Conservation (phyloP, 139 green algal species). For the Nannochloris sp. region DNA sequence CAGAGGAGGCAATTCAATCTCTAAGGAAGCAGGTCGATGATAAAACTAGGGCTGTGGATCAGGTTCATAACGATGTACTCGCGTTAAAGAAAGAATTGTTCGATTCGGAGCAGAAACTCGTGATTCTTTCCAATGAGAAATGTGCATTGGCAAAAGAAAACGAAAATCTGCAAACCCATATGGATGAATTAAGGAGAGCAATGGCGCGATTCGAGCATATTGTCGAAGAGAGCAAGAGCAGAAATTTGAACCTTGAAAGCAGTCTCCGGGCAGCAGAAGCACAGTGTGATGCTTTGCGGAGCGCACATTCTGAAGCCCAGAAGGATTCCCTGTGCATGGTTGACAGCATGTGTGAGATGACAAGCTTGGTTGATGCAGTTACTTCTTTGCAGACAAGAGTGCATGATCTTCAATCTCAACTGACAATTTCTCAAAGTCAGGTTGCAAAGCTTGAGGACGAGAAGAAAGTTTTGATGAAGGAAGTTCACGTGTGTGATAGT, state of each 20-base stretch:
- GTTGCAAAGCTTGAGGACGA: background rate
- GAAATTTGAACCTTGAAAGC: background rate
- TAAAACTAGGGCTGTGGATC: conserved; percentile 7
- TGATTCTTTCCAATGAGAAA: background rate
- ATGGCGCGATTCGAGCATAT: background rate
- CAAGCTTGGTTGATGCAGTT: conserved; percentile 30
- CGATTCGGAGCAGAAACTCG: background rate
- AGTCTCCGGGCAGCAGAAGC: conserved; percentile 9
- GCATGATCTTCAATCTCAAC: conserved; percentile 12
- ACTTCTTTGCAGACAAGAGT: conserved; percentile 24
- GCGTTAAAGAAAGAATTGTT: conserved; percentile 1
- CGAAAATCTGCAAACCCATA: background rate
- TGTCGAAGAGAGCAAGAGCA: background rate
- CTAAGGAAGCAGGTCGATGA: conserved; percentile 7
- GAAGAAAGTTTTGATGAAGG: background rate
- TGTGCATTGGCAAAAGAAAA: background rate
- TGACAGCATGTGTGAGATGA: conserved; percentile 33
- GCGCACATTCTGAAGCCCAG: background rate
- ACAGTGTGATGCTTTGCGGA: background rate
- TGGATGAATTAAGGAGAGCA: background rate
- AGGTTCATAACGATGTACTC: conserved; percentile 2
- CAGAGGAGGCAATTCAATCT: conserved; percentile 6
- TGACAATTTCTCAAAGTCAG: background rate
- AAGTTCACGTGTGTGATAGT: background rate
- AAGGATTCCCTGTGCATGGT: background rate